Evolutionary conservation across 177 flowering plant genomes (phyloP), one percentile per base, ranked within the genome.

Genomic region (Vitis hybrid): DNA sequence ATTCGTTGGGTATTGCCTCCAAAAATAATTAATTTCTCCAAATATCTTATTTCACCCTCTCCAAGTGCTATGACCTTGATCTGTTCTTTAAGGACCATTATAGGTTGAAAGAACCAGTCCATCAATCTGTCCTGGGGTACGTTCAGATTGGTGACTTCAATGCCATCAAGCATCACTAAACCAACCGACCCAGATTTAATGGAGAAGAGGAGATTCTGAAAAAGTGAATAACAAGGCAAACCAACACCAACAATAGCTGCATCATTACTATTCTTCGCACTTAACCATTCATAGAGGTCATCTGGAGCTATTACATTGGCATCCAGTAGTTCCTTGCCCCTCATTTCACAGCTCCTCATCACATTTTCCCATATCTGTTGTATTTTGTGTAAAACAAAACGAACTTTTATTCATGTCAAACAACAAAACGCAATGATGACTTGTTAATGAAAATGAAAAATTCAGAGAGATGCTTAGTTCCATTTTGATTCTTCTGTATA

Each of bases 101-200:
- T 34, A 10, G 98, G 98, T 15, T 88, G 80, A 70, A 92, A 94
- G 75, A 92, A 88, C 98, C 97, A 94, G 67, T 94, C 98, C 66
- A 91, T 26, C 66, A 94, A 49, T 72, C 85, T 85, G 81, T 88
- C 95, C 59, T 92, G 87, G 2, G 98, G 98, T 68, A 91, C 79
- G 52, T 94, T 94, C 63, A 80, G 68, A 70, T 87, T 74, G 62
- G 81, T 94, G 34, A 94, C 72, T 70, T 90, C 97, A 34, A 84
- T 59, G 26, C 81, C 89, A 75, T 91, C 95, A 54, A 74, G 59
- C 66, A 92, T 69, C 67, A 94, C 11, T 18, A 92, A 19, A 9
- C 98, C 98, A 59, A 50, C 72, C 3, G 94, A 76, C 64, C 92
- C 91, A 13, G 85, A 75, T 74, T 81, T 86, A 51, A 92, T 94